phyloP scores from a whole-genome alignment of 495 filamentous ascomycete genomes.

The Neurospora terricola region DNA sequence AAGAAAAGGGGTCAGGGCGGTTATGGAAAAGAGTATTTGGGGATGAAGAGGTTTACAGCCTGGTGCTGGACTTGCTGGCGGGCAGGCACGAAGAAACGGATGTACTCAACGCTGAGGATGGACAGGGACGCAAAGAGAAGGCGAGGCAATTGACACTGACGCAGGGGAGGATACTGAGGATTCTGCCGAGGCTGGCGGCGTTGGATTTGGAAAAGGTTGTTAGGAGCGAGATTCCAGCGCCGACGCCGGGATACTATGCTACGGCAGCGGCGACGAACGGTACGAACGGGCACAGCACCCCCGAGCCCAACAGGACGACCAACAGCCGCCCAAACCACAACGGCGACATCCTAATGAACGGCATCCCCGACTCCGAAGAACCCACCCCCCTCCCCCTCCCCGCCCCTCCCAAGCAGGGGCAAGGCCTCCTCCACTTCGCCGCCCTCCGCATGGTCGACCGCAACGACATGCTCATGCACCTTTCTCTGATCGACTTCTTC shows the following conservation, averaged over 20 bases:
- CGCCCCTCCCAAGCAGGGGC: too few species aligned
- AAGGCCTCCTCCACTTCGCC: conserved; percentile 66
- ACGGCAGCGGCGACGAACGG: neutral
- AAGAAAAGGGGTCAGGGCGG: conserved; percentile 47
- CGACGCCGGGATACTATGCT: conserved; percentile 42
- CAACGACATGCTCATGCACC: conserved; percentile 69
- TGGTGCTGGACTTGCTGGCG: conserved; percentile 54
- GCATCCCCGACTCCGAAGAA: too few species aligned
- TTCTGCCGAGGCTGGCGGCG: conserved; percentile 56
- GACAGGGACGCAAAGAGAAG: neutral
- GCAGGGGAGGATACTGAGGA: conserved; percentile 64
- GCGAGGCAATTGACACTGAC: conserved; percentile 62
- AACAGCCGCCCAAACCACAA: neutral
- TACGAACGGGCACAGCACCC: too few species aligned
- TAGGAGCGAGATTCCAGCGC: conserved; percentile 45
- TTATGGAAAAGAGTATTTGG: conserved; percentile 66
- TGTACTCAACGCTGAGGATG: neutral
- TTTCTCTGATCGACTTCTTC: conserved; percentile 68
- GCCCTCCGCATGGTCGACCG: conserved; percentile 63
- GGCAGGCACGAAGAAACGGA: conserved; percentile 28
- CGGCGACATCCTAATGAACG: conserved; percentile 10
- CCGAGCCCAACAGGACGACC: too few species aligned
- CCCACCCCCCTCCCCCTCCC: too few species aligned
- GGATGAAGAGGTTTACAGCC: conserved; percentile 54
- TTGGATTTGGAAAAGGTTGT: conserved; percentile 55